Conservation (phyloP, 495 filamentous ascomycete genomes). For the Penicillium daleae region DNA sequence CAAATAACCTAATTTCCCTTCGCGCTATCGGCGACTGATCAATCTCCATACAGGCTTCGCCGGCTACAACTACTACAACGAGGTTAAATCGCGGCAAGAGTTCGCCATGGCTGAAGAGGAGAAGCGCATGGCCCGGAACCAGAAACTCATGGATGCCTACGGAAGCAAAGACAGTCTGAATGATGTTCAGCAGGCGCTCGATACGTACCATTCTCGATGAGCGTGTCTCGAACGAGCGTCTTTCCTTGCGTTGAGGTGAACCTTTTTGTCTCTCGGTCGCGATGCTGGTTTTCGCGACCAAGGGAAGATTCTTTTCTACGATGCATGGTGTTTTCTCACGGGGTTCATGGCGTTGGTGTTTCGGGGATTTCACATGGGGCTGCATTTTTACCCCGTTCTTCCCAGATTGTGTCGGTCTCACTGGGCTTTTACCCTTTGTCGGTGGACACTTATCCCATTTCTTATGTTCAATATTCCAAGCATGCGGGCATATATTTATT, state of each 20-base stretch:
- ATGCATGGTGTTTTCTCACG: background rate
- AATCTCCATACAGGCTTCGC: constrained; percentile 31
- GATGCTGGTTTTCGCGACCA: constrained; percentile 11
- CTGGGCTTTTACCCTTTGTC: background rate
- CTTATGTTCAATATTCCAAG: background rate
- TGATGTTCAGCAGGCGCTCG: constrained; percentile 61
- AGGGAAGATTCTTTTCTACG: background rate
- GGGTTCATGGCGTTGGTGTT: background rate
- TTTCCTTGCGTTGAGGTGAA: background rate
- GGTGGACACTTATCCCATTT: background rate
- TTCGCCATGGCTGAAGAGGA: constrained; percentile 33
- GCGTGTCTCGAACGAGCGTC: background rate
- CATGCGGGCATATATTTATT: background rate
- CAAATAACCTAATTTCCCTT: background rate
- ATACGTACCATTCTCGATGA: constrained; percentile 40
- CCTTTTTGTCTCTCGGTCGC: background rate
- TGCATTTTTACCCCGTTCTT: background rate
- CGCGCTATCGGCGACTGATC: background rate
- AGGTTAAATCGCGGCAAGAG: constrained; percentile 20
- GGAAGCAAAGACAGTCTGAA: constrained; percentile 60
- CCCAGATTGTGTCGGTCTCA: constrained; percentile 1
- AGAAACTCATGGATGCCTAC: constrained; percentile 57
- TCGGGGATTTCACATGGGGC: background rate
- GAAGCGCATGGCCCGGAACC: constrained; percentile 39
- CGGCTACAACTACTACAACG: constrained; percentile 34